These are phyloP conservation scores for Annona cherimola DNA, from an alignment of 164 flowering plant genomes.

Conservation along the genomic window DNA sequence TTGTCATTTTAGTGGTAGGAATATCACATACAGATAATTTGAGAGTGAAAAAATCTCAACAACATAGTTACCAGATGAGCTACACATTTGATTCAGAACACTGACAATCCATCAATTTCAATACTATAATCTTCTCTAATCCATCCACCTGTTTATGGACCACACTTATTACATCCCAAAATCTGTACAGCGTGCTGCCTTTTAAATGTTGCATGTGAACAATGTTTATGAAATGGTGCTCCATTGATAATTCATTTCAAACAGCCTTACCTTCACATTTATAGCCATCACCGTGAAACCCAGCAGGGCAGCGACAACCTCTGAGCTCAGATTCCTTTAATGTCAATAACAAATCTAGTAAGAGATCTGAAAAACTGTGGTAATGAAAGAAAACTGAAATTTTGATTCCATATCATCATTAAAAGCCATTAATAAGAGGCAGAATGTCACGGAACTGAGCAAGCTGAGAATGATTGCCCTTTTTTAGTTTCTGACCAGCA, in stretches of 20 bases:
- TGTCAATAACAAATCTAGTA: not conserved
- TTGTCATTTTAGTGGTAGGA: not conserved
- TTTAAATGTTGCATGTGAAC: not conserved
- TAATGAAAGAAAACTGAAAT: not conserved
- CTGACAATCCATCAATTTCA: too few species aligned
- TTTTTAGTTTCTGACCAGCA: slow-evolving; percentile 78
- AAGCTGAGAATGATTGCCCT: slow-evolving; percentile 67
- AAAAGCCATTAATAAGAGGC: slow-evolving; percentile 6
- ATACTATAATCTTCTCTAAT: not conserved
- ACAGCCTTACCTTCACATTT: slow-evolving; percentile 63
- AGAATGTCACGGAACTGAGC: slow-evolving; percentile 57
- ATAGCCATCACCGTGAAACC: slow-evolving; percentile 76
- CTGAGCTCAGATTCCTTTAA: slow-evolving; percentile 44
- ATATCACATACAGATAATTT: not conserved
- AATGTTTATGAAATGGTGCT: not conserved
- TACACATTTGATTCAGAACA: too few species aligned
- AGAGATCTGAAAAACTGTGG: not conserved
- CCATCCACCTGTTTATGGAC: not conserved
- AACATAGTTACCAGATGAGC: too few species aligned
- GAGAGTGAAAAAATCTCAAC: too few species aligned
- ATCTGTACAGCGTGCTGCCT: not conserved
- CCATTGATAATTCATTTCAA: not conserved
- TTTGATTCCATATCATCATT: not conserved
- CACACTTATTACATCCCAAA: not conserved
- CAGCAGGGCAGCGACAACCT: slow-evolving; percentile 77